Evolutionary conservation across 2,329 filamentous ascomycete genomes (phyloP), one percentile per base, ranked within the genome.

Genomic region (Allantophomopsis lycopodina): DNA sequence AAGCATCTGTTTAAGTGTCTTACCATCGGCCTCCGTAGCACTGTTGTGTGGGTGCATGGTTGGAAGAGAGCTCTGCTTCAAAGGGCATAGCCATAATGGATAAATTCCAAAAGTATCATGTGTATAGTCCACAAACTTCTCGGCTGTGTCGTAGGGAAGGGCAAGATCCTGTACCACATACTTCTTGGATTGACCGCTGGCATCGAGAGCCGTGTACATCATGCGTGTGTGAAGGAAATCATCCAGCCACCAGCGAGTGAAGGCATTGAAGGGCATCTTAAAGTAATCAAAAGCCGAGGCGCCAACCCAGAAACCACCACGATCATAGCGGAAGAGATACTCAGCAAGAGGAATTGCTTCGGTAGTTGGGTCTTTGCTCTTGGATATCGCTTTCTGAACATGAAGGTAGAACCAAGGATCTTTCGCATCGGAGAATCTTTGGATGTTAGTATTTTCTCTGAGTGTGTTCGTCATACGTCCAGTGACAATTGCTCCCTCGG

Each of bases 401-500:
- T 80, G 74, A 2, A 81, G 59, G 44, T 79, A 81, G 49, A 75
- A 78, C 77, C 77, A 82, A 0, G 73, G 71, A 48, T 82, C 76
- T 13, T 53, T 54, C 0, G 69, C 56, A 12, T 66, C 58, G 34
- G 64, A 69, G 53, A 79, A 80, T 0, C 50, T 56, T 39, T 56
- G 58, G 4, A 59, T 42, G 14, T 46, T 45, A 4, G 44, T 40
- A 4, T 37, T 43, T 2, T 42, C 31, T 2, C 49, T 41, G 0
- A 51, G 44, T 0, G 51, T 46, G 42, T 74, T 55, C 0, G 61
- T 62, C 30, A 77, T 53, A 23, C 60, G 55, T 0, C 75, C 75
- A 0, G 66, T 66, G 49, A 76, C 64, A 14, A 79, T 57, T 4
- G 72, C 66, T 0, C 73, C 69, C 7, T 62, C 59, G 6, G 57